A percentile compares a stretch with the other conserved stretches of the same genome.
These are phyloP conservation scores for Mycosphaerella arachidis DNA, from an alignment of 2,329 filamentous ascomycete species.

Conservation along the genomic window DNA sequence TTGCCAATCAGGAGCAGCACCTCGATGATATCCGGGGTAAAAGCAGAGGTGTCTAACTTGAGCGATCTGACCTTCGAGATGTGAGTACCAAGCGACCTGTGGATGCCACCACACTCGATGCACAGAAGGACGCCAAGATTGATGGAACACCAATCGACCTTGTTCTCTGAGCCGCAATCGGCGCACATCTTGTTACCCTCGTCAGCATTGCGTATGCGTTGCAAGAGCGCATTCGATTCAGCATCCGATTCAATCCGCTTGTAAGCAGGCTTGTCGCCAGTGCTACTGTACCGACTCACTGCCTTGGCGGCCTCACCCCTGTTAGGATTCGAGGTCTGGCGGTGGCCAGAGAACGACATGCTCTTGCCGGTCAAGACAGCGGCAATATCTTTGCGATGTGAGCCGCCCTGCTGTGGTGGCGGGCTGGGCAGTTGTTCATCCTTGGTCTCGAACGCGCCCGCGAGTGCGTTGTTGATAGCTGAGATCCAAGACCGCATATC, in stretches of 20 bases:
- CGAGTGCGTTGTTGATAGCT: conserved; percentile 93
- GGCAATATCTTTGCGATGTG: conserved; percentile 78
- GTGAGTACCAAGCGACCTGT: conserved; percentile 91
- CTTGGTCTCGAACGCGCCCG: conserved; percentile 85
- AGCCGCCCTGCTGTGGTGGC: conserved; percentile 45
- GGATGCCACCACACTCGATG: conserved; percentile 97
- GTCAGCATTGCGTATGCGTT: conserved; percentile 82
- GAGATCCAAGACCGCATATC: conserved; percentile 97
- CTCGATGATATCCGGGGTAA: conserved; percentile 95
- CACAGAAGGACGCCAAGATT: conserved; percentile 94
- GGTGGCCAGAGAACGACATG: conserved; percentile 61
- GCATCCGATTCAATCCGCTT: conserved; percentile 72
- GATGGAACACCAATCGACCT: conserved; percentile 98
- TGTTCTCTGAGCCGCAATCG: conserved; percentile 84
- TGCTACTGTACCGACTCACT: conserved; percentile 81
- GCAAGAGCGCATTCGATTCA: conserved; percentile 71
- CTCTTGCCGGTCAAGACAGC: conserved; percentile 92
- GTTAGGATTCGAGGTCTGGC: conserved; percentile 42
- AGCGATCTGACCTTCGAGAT: conserved; percentile 96
- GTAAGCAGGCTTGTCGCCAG: conserved; percentile 77
- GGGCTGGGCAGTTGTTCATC: conserved; percentile 44
- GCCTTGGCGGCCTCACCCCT: conserved; percentile 44
- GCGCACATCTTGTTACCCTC: conserved; percentile 92
- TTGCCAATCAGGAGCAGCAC: conserved; percentile 88
- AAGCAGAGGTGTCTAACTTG: conserved; percentile 91